Evolutionary conservation across 306 rosid species (phyloP).

Genomic region (Pachyrhizus erosus): DNA sequence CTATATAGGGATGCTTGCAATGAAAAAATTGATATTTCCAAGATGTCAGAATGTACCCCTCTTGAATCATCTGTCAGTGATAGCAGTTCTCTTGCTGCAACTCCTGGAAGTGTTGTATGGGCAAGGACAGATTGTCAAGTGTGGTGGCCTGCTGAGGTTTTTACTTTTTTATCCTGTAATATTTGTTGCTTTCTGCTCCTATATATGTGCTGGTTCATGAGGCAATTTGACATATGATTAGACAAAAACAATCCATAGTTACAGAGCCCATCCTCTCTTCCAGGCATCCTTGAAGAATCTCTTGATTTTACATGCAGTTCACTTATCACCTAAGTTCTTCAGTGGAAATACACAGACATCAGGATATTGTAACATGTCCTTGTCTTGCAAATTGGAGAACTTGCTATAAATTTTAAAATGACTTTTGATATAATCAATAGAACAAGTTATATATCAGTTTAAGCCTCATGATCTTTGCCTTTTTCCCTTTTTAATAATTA

Average conservation of each 20-base stretch:
- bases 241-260: slow-evolving; percentile 11
- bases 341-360: slow-evolving; percentile 27
- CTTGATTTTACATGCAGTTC: slow-evolving; percentile 5
- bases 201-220: slow-evolving; percentile 27
- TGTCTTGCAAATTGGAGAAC: slow-evolving; percentile 26
- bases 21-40: slow-evolving; percentile 35
- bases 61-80: slow-evolving; percentile 52
- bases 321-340: slow-evolving; percentile 4
- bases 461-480: slow-evolving; percentile 9
- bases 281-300: slow-evolving; percentile 25
- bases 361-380: slow-evolving; percentile 9
- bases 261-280: background rate
- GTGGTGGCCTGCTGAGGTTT: slow-evolving; percentile 81
- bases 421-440: slow-evolving; percentile 11
- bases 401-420: slow-evolving; percentile 16
- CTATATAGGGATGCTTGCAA: slow-evolving; percentile 45
- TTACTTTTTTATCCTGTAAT: background rate
- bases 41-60: slow-evolving; percentile 42
- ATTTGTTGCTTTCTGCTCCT: background rate
- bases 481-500: background rate
- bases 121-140: slow-evolving; percentile 49
- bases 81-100: slow-evolving; percentile 46
- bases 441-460: slow-evolving; percentile 21
- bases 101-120: slow-evolving; percentile 65
- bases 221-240: slow-evolving; percentile 5